Base-by-base conservation (phyloP, 129 eudicot species). In the Chrysanthemum seticuspe region DNA sequence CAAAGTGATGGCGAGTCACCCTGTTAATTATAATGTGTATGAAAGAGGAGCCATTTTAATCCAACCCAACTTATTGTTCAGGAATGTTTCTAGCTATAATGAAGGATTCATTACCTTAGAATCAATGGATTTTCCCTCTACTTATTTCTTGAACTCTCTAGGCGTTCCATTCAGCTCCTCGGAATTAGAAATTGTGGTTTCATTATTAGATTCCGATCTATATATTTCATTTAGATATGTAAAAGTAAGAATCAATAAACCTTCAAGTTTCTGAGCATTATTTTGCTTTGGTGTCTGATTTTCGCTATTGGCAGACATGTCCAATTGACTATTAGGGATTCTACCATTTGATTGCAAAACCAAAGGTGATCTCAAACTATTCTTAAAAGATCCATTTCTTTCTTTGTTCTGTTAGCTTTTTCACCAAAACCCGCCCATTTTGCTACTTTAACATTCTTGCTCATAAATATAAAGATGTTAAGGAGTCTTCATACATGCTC, bases 381-480 rank as follows among this genome's bases (percentile, higher is more conserved):
- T 86, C 80, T 88, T 90, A 80, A 70, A 76, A 78, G 64, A n/a
- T 76, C 89, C 97, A 62, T 70, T 79, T 68, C 89, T 90, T 60
- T 88, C 91, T 45, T 76, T 83, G 81, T 83, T 85, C 80, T 82
- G 82, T 80, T 95, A 29, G 31, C 31, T 29, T 29, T 29, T 29
- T 29, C 31, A 29, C 31, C 31, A 29, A 29, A 29, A 29, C 91
- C 88, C 92, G 74, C 60, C 91, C 97, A 69, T 88, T 80, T 29
- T 29, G 31, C 31, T 4, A 29, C 31, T 3, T 29, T 3, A 29
- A 29, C 31, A 29, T 29, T 29, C 4, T 29, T 29, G 31, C 31
- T 29, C 31, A 29, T 29, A 29, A 29, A 29, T 29, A 3, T 29
- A 29, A 29, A 29, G 31, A 3, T 2, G 31, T 29, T 29, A 29